Evolutionary conservation across 2,329 filamentous ascomycete genomes (phyloP), one percentile per base, ranked within the genome.

Genomic region (Parasarocladium wereldwijsianum): DNA sequence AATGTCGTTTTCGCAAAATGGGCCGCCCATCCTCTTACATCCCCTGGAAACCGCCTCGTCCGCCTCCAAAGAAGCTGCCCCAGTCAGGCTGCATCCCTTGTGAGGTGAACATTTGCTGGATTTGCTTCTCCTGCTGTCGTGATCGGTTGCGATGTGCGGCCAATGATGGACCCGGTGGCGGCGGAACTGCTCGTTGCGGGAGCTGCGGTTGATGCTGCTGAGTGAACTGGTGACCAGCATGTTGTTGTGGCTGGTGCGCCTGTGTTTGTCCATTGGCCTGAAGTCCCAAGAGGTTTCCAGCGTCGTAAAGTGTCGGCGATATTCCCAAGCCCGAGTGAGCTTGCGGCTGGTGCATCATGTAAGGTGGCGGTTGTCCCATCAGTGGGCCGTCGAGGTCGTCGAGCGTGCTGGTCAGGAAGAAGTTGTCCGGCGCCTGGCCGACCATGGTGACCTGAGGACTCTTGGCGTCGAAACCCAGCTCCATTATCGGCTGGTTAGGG

Each of bases 341-440:
- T 12, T 53, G 48, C 25, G 41, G 42, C 45, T 40, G 57, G 46
- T 75, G 69, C 52, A 79, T 67, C 40, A 84, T 58, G 43, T 82
- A 86, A 21, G 76, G 70, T 11, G 78, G 76, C 21, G 83, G 61
- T 2, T 77, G 70, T 0, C 72, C 75, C 34, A 82, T 70, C 9
- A 85, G 60, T 38, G 84, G 77, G 12, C 76, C 78, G 43, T 85
- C 79, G 29, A 81, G 68, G 32, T 78, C 75, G 38, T 76, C 73
- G 37, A 68, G 65, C 5, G 65, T 49, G 13, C 55, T 57, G 3
- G 63, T 57, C 35, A 70, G 58, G 46, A 64, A 69, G 37, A 67
- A 67, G 27, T 59, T 56, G 17, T 57, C 52, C 30, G 49, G 43
- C 6, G 37, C 37, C 11, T 48, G 49, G 6, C 50, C 47, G 29